Base-by-base conservation (phyloP, 805 yeast genomes). In the Candida piceae region DNA sequence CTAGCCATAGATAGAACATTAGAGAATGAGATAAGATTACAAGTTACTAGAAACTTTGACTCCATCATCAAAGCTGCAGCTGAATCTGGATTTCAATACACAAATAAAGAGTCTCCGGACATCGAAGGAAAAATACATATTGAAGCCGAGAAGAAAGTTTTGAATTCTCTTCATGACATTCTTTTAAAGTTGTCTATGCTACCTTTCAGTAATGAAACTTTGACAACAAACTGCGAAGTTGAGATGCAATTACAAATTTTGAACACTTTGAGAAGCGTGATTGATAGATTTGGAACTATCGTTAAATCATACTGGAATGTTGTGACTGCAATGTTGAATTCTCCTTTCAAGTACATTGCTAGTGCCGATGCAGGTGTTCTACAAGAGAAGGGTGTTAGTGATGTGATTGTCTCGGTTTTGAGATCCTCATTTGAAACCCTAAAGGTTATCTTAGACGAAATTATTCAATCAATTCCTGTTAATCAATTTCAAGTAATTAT, bases 371-470 rank as follows among this genome's bases (percentile, higher is more conserved):
- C 35, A 4, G 32, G 38, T 5, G 44, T 40, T 33, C 52, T 34
- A 39, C 55, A 39, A 20, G 54, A 57, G 31, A 51, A 62, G 35
- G 60, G 67, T 2, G 60, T 74, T 18, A 54, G 53, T 15, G 78
- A 74, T 13, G 77, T 76, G 40, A 62, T 73, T 18, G 60, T 63
- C 16, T 68, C 69, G 4, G 67, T 86, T 26, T 65, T 76, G 42
- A 77, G 75, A 45, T 73, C 82, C 0, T 78, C 95, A 0, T 93
- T 87, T 62, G 89, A 80, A 38, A 83, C 93, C 0, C 67, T 90
- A 44, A 89, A 86, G 53, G 69, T 89, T 36, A 78, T 90, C 16
- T 69, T 94, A 42, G 94, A 87, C 52, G 97, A 90, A 53, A 87
- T 90, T 50, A 59, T 93, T 32, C 78, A 76, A 27, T 66, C 78